A percentile compares a stretch with the other conserved stretches of the same genome.
Conservation (phyloP, 495 filamentous ascomycete genomes). For the Aspergillus conjunctus region DNA sequence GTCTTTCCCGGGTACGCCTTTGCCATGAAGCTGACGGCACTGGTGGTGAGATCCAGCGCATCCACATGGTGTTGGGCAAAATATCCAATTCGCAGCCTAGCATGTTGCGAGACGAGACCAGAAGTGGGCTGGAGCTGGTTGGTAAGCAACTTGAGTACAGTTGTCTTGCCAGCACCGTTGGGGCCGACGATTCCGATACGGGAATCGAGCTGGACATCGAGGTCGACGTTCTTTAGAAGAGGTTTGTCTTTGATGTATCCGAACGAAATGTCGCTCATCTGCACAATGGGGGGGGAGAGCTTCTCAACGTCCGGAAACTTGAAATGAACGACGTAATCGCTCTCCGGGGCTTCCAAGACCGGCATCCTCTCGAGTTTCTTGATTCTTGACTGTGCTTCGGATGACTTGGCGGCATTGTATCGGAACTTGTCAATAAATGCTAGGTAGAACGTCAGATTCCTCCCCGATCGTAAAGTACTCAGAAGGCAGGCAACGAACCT, state of each 20-base stretch:
- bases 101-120: slow-evolving; percentile 83
- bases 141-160: slow-evolving; percentile 90
- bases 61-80: slow-evolving; percentile 99
- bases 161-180: slow-evolving; percentile 98
- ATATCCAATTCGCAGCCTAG: slow-evolving; percentile 87
- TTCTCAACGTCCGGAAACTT: slow-evolving; percentile 98
- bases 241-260: slow-evolving; percentile 81
- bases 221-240: slow-evolving; percentile 81
- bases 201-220: slow-evolving; percentile 97
- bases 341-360: slow-evolving; percentile 84
- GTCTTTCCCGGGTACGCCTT: slow-evolving; percentile 85
- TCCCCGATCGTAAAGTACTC: neutral
- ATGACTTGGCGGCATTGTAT: slow-evolving; percentile 98
- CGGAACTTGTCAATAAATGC: slow-evolving; percentile 99
- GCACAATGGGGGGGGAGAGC: slow-evolving; percentile 93
- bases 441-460: slow-evolving; percentile 30
- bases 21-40: slow-evolving; percentile 93
- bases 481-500: slow-evolving; percentile 34
- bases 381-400: slow-evolving; percentile 95
- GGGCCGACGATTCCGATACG: slow-evolving; percentile 98
- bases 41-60: slow-evolving; percentile 84
- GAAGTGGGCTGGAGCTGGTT: slow-evolving; percentile 75
- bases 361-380: slow-evolving; percentile 99
- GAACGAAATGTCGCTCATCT: slow-evolving; percentile 92
- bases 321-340: slow-evolving; percentile 96